Evolutionary conservation across 495 filamentous ascomycete genomes (phyloP).

Genomic region (Lindgomyces ingoldianus): DNA sequence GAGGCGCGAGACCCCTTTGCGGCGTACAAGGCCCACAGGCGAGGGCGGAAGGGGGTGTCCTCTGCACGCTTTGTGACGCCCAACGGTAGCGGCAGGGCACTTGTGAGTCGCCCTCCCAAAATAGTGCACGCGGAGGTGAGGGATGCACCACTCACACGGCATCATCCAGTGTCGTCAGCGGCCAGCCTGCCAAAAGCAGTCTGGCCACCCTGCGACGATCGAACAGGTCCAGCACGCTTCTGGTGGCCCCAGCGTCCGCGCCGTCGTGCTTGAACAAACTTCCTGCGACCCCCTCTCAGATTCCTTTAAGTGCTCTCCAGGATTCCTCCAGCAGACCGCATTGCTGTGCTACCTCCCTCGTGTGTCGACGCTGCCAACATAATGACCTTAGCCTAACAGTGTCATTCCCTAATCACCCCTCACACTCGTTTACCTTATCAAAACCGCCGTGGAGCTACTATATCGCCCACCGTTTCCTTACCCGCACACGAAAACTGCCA

Average conservation of each 20-base stretch:
- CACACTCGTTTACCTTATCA: slow-evolving; percentile 5
- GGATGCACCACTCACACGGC: not conserved
- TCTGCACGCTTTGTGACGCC: not conserved
- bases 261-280: slow-evolving; percentile 4
- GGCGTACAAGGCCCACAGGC: not conserved
- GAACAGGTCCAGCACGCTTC: not conserved
- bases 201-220: not conserved
- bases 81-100: not conserved
- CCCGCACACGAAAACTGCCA: not conserved
- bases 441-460: not conserved
- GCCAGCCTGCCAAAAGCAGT: not conserved
- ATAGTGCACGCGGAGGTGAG: not conserved
- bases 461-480: too few species aligned
- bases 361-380: not conserved
- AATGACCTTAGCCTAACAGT: slow-evolving; percentile 4
- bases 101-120: not conserved
- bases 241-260: not conserved
- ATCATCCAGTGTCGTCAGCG: not conserved
- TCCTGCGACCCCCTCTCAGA: slow-evolving; percentile 1
- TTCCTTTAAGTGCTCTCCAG: slow-evolving; percentile 5
- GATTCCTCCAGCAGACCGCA: not conserved
- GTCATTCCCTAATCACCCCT: not conserved
- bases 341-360: not conserved
- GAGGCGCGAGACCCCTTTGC: not conserved
- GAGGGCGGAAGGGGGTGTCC: not conserved